Conservation (phyloP, 192 early-diverging fungal genomes). For the Umbelopsis sp. region DNA sequence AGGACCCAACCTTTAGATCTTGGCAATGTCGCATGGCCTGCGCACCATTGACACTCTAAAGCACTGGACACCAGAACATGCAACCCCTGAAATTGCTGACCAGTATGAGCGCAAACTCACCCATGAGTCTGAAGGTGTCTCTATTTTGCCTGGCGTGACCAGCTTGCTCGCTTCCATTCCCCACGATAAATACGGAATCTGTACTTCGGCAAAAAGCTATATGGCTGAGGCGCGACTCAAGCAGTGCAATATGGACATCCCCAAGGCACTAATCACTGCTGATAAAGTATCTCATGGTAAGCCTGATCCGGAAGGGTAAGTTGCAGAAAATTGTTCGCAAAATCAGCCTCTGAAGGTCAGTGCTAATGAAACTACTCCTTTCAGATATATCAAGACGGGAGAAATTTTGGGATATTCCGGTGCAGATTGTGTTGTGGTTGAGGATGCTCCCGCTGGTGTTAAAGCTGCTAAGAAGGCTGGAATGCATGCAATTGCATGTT, state of each 20-base stretch:
- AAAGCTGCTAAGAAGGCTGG: constrained; percentile 44
- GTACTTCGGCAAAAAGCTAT: constrained; percentile 45
- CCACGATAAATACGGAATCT: constrained; percentile 39
- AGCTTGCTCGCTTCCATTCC: constrained; percentile 37
- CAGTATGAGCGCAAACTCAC: constrained; percentile 28
- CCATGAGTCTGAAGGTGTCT: constrained; percentile 44
- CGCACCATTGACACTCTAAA: constrained; percentile 52
- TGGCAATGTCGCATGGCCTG: constrained; percentile 53
- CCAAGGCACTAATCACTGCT: constrained; percentile 33
- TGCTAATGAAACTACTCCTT: background rate
- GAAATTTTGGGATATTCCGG: constrained; percentile 31
- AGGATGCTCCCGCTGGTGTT: constrained; percentile 55
- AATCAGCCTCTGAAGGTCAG: background rate
- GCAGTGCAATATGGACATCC: constrained; percentile 43
- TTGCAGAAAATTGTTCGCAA: too few relatives aligned
- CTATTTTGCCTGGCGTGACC: constrained; percentile 47
- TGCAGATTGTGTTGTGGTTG: constrained; percentile 54
- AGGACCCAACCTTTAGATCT: constrained; percentile 15
- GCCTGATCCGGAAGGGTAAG: constrained; percentile 40
- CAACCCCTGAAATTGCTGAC: constrained; percentile 26
- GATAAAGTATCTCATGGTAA: constrained; percentile 40
- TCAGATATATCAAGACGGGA: constrained; percentile 42
- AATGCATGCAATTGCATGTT: constrained; percentile 41
- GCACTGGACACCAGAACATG: constrained; percentile 43
- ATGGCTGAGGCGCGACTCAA: constrained; percentile 46